These are phyloP conservation scores for Alternaria postmessia DNA, from an alignment of 2,329 filamentous ascomycete species.

Conservation along the genomic window DNA sequence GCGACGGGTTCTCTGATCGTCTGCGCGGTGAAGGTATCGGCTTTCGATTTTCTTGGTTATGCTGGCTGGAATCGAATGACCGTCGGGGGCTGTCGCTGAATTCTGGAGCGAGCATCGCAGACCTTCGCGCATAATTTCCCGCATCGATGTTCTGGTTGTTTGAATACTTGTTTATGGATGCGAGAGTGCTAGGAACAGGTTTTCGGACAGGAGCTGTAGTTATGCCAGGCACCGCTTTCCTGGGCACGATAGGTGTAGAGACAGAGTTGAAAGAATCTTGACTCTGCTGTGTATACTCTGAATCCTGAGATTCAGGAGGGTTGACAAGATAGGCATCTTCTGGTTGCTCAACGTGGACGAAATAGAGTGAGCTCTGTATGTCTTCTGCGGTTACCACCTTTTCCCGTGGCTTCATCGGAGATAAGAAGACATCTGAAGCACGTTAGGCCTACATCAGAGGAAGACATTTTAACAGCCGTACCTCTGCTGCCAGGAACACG, in stretches of 20 bases:
- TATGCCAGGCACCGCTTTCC: conserved; percentile 38
- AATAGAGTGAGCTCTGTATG: conserved; percentile 88
- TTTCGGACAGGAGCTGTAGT: conserved; percentile 33
- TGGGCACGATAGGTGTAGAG: conserved; percentile 33
- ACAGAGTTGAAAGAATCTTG: conserved; percentile 17
- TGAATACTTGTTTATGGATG: conserved; percentile 35
- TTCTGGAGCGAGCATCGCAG: conserved; percentile 26
- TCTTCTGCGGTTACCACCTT: conserved; percentile 91
- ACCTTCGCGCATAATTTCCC: conserved; percentile 26
- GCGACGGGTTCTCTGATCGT: conserved; percentile 25
- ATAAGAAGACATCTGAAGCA: conserved; percentile 82
- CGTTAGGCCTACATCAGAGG: conserved; percentile 23
- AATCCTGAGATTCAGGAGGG: conserved; percentile 22
- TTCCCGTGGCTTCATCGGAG: conserved; percentile 84
- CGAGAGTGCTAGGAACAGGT: conserved; percentile 38
- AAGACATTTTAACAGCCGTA: conserved; percentile 52
- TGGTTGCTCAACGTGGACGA: conserved; percentile 78
- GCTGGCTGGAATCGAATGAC: conserved; percentile 35
- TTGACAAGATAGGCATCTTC: conserved; percentile 56
- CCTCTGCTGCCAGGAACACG: conserved; percentile 90
- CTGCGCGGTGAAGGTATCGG: conserved; percentile 32
- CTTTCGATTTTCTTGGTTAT: conserved; percentile 31
- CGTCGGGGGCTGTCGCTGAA: conserved; percentile 27
- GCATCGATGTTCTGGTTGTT: conserved; percentile 41
- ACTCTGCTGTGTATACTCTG: conserved; percentile 19